Evolutionary conservation across 73 alveolate genomes (phyloP).

Genomic region (Blepharisma japonicum): DNA sequence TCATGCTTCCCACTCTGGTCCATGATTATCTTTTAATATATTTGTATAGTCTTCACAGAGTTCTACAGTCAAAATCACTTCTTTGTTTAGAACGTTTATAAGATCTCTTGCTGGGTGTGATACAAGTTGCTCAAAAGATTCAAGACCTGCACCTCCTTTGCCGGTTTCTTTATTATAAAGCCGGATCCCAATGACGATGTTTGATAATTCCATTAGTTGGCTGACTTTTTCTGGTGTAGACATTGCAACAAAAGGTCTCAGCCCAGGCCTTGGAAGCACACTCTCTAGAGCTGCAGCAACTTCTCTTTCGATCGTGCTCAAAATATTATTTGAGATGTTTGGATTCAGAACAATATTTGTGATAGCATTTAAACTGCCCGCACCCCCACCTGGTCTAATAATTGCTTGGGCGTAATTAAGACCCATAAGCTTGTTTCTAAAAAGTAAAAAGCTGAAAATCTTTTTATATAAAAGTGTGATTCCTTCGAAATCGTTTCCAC

Average conservation of each 20-base stretch:
- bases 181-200: constrained; percentile 97
- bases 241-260: constrained; percentile 97
- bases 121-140: constrained; percentile 68
- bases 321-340: neutral
- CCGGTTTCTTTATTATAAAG: constrained; percentile 95
- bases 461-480: constrained; percentile 77
- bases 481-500: constrained; percentile 90
- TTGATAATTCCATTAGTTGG: constrained; percentile 92
- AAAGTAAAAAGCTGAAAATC: constrained; percentile 77
- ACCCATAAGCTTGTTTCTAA: constrained; percentile 61
- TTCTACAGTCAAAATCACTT: constrained; percentile 76
- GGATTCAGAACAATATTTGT: constrained; percentile 13
- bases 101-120: constrained; percentile 75
- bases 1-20: constrained; percentile 47
- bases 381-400: constrained; percentile 24
- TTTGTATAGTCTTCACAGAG: constrained; percentile 74
- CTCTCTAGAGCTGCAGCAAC: constrained; percentile 97
- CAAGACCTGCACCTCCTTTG: constrained; percentile 92
- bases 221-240: constrained; percentile 97
- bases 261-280: constrained; percentile 98
- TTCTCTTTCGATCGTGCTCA: constrained; percentile 86
- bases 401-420: constrained; percentile 7
- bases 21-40: constrained; percentile 52
- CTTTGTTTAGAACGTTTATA: constrained; percentile 62
- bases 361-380: neutral